Evolutionary conservation across 2,329 filamentous ascomycete genomes (phyloP), one percentile per base, ranked within the genome.

Genomic region (Stromatinia cepivora): DNA sequence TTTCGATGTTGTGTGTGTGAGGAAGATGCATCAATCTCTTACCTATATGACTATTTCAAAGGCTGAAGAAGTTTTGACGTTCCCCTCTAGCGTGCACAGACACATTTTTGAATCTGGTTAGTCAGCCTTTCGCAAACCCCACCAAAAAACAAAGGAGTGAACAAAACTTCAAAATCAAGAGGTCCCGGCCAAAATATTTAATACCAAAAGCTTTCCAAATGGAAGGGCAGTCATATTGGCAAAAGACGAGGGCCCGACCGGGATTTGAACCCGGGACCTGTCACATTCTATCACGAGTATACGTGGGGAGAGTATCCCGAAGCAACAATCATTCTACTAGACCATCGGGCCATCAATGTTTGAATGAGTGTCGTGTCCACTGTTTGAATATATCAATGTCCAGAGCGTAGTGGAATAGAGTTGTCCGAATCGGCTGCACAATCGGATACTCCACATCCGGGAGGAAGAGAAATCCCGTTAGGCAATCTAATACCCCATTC

Each of bases 341-440:
- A 62, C 58, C 58, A 62, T 10, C 4, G 4, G 58, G 58, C 58
- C 58, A 1, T 0, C n/a, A 1, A 1, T 13, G 4, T 1, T 48
- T 34, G 25, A n/a, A 17, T 31, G 28, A 0, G 0, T 36, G 0
- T n/a, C n/a, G 1, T 0, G 3, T 0, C 4, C 0, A 1, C 7
- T 48, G 25, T 62, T 17, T n/a, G 1, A 2, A 0, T 11, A 17
- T 34, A 62, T 48, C 0, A n/a, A 2, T 0, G 1, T 5, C 10
- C 39, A 20, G 20, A n/a, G 4, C 1, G 0, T 3, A 10, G 11
- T 3, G 15, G 34, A 15, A 25, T 8, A 11, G 0, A 4, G 3
- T 7, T 7, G 1, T 4, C 3, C 1, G 4, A 58, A 25, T 25
- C 7, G 11, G 3, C 3, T 28, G 22, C 22, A 7, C 4, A 39